Base-by-base conservation (phyloP, 2,329 filamentous ascomycete genomes). In the Phoma sp. region DNA sequence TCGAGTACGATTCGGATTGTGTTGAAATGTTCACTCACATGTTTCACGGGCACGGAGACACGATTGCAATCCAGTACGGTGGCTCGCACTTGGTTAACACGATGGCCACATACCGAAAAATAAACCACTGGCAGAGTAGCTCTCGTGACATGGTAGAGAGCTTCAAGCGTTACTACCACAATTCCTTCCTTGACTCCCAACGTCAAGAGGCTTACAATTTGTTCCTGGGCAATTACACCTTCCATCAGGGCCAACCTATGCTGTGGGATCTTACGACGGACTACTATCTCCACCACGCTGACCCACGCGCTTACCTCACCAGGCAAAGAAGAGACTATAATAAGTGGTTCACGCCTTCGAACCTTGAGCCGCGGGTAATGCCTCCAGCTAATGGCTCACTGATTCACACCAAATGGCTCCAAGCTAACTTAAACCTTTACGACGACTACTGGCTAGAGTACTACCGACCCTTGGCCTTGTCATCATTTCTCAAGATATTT, bases 361-460 rank as follows among this genome's bases (percentile, higher is more conserved):
- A 89, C 69, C 82, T 99, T 10, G 80, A 89, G 61, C 80, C 86
- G 35, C 82, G 86, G 38, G 78, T 77, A 10, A 76, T 89, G 4
- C 80, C 82, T 6, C 67, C 76, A 3, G 71, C 74, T 32, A 73
- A 72, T 25, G 45, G 82, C 79, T 57, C 78, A 79, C 6, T 57
- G 4, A 55, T 57, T 27, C 59, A 49, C 3, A 46, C 52, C 4
- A 59, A 65, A 11, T 48, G 60, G 11, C 50, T 55, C 8, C 60
- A 62, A 35, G 69, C 55, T 8, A 66, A 66, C 11, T 76, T 89
- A 3, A 78, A 81, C 3, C 86, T 83, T 55, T 91, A 91, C 56
- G 93, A 98, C 69, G 92, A 98, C 73, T 99, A 96, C 75, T 99
- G 95, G 95, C 81, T 95, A 7, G 95, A 99, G 72, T 98, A 97